Evolutionary conservation across 2,329 filamentous ascomycete species (phyloP), one percentile per base, ranked within the genome.

Genomic region (Beauveria caledonica): DNA sequence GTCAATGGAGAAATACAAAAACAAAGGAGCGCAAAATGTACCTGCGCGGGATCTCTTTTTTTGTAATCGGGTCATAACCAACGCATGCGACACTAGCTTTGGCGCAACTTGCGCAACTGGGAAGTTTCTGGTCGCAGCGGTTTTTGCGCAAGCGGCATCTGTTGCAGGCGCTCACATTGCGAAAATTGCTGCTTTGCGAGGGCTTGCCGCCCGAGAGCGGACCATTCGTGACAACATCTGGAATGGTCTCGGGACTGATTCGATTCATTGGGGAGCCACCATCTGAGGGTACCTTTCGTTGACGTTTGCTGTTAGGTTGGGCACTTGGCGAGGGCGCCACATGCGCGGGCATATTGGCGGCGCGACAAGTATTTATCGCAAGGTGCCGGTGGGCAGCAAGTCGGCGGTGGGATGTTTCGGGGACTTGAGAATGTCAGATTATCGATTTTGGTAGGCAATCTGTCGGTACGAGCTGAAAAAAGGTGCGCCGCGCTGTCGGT

Each of bases 21-120:
- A 5, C 4, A 19, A 19, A 27, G 11, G 15, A 27, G n/a, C 10
- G 21, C 13, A 10, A 9, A 36, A 88, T 88, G 77, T 87, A 96
- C 78, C 87, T 92, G 74, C 92, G 84, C 54, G 93, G 93, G 62
- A 97, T 96, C 75, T 97, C 92, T 70, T 90, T 87, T 80, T 97
- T 97, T 25, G 91, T 96, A 69, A 97, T 96, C 39, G 93, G 92
- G 71, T 97, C 93, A 73, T 96, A 97, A 64, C 93, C 93, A 55
- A 97, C 91, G 72, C 94, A 97, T 66, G 89, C 87, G 50, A 95
- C 90, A 62, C 84, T 83, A n/a, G 90, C 92, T 77, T 97, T 97
- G 72, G 92, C 91, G 75, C 93, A 97, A 66, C 90, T 90, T 46
- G 89, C 87, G 73, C 93, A 97, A 68, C 89, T 90, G 9, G 93